Conservation (phyloP, 495 filamentous ascomycete species). For the Aspergillus haitiensis region DNA sequence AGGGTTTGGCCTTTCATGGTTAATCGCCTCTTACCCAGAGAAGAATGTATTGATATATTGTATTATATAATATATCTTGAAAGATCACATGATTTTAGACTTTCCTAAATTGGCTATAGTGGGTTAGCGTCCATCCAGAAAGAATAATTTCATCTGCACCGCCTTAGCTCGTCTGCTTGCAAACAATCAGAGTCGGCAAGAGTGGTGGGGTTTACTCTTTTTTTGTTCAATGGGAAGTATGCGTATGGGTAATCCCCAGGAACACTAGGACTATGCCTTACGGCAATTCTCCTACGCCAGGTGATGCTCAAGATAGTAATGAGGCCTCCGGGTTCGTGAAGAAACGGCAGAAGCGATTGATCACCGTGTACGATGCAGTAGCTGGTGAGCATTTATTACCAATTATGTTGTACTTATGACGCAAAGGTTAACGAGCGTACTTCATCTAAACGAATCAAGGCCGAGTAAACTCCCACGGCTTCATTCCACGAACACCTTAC, state of each 20-base stretch:
- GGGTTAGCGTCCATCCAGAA: too few species aligned
- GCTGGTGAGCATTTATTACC: neutral
- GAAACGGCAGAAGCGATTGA: neutral
- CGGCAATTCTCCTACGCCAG: neutral
- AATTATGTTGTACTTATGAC: neutral
- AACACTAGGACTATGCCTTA: neutral
- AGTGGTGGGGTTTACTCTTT: neutral
- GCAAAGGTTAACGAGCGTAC: neutral
- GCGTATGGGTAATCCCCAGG: neutral
- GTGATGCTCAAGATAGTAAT: neutral
- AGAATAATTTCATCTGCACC: too few species aligned
- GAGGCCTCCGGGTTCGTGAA: neutral
- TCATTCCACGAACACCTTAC: constrained; percentile 36
- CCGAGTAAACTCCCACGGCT: constrained; percentile 48
- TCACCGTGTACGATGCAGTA: constrained; percentile 1
- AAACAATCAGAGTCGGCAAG: neutral
- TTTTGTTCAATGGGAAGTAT: neutral
- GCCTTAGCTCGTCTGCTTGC: too few species aligned
- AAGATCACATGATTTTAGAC: too few species aligned
- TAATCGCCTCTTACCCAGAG: too few species aligned
- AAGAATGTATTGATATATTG: too few species aligned
- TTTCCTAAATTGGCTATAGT: too few species aligned
- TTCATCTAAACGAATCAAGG: constrained; percentile 34
- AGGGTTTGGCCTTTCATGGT: too few species aligned
- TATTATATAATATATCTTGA: too few species aligned